A percentile compares a stretch with the other conserved stretches of the same genome.
phyloP scores from a whole-genome alignment of 2,329 filamentous ascomycete genomes.

The Talaromyces funiculosus region DNA sequence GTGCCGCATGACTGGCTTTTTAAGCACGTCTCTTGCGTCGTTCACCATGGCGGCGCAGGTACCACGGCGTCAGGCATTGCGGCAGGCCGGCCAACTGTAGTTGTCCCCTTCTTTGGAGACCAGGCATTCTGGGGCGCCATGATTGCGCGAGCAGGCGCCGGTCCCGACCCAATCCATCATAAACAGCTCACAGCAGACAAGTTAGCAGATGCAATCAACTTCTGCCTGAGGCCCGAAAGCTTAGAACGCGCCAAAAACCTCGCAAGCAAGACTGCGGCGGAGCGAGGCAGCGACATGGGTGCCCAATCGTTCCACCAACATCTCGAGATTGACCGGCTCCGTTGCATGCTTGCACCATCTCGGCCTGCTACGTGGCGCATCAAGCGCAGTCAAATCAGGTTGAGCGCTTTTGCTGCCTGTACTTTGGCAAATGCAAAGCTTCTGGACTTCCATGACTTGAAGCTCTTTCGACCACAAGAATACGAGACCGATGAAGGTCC shows the following conservation, averaged over 20 bases:
- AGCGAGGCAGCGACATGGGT: constrained; percentile 58
- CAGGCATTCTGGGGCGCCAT: constrained; percentile 80
- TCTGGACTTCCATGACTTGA: constrained; percentile 64
- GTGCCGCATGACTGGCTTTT: constrained; percentile 88
- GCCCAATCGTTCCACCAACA: constrained; percentile 65
- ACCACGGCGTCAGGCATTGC: constrained; percentile 68
- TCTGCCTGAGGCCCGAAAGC: constrained; percentile 56
- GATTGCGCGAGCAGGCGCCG: constrained; percentile 65
- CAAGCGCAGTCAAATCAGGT: constrained; percentile 57
- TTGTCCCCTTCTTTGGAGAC: constrained; percentile 83
- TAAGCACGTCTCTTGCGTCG: constrained; percentile 70
- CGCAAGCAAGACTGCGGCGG: constrained; percentile 60
- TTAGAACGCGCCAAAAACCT: constrained; percentile 52
- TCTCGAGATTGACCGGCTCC: constrained; percentile 59
- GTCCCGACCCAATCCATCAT: constrained; percentile 63
- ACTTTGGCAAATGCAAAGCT: constrained; percentile 60
- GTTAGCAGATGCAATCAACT: constrained; percentile 58
- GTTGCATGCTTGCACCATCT: constrained; percentile 64
- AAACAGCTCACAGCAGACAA: constrained; percentile 61
- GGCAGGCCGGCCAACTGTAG: constrained; percentile 70
- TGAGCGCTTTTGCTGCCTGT: constrained; percentile 69
- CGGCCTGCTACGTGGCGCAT: constrained; percentile 70
- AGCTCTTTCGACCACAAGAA: constrained; percentile 61
- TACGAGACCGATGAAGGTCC: constrained; percentile 74
- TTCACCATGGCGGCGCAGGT: constrained; percentile 55